These are phyloP conservation scores for Skeletonema grethae DNA, from an alignment of 108 stramenopile species.

Conservation along the genomic window DNA sequence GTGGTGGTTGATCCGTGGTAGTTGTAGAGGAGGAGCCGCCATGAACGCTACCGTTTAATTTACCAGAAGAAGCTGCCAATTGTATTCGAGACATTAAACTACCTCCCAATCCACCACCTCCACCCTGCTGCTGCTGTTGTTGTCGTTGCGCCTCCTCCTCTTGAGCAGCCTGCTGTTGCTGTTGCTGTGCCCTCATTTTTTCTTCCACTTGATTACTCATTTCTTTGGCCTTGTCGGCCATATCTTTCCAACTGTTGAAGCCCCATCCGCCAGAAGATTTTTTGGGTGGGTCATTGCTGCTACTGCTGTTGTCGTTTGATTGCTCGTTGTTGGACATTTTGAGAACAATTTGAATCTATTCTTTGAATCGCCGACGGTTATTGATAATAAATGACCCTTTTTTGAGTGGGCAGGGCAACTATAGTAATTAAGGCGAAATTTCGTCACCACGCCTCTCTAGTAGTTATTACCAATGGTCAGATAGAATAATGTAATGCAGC, in stretches of 20 bases:
- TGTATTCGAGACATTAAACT: slow-evolving; percentile 34
- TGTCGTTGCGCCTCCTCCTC: slow-evolving; percentile 17
- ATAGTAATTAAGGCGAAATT: no score
- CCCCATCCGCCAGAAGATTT: slow-evolving; percentile 1
- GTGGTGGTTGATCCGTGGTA: background rate
- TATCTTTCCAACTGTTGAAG: background rate
- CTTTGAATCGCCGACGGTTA: no score
- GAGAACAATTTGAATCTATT: no score
- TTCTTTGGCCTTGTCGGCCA: slow-evolving; percentile 9
- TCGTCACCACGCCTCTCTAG: no score
- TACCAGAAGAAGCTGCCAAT: slow-evolving; percentile 8
- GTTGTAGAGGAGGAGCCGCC: background rate
- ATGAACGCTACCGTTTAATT: slow-evolving; percentile 14
- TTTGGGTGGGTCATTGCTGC: background rate
- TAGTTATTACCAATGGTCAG: no score
- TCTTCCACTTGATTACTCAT: slow-evolving; percentile 35
- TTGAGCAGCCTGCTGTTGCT: background rate
- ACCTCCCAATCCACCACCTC: slow-evolving; percentile 12
- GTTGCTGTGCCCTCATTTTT: slow-evolving; percentile 15
- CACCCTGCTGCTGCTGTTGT: slow-evolving; percentile 8
- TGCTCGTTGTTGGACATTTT: background rate
- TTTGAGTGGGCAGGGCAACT: background rate
- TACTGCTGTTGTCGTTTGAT: background rate
- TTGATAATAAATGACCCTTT: background rate
- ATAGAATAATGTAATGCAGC: no score